Evolutionary conservation across 75 land plant species (phyloP).

Genomic region (Pinus taeda): DNA sequence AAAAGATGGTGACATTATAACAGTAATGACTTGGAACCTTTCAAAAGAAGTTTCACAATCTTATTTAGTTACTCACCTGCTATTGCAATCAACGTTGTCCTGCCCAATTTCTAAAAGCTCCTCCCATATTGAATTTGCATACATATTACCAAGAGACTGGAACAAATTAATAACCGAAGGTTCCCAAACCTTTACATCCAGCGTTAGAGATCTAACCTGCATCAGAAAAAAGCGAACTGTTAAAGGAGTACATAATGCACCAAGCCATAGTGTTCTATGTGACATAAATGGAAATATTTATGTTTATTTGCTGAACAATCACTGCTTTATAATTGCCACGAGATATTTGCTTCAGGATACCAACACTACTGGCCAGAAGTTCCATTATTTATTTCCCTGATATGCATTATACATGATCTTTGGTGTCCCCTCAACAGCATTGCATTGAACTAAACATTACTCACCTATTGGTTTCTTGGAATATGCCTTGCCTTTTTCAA

Average conservation of each 20-base stretch:
- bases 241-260: neutral
- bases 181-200: conserved; percentile 98
- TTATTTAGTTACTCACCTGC: conserved; percentile 6
- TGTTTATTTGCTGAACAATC: neutral
- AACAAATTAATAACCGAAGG: conserved; percentile 74
- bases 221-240: conserved; percentile 6
- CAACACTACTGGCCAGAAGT: neutral
- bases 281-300: neutral
- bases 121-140: conserved; percentile 93
- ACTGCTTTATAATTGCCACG: neutral
- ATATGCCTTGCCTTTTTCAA: neutral
- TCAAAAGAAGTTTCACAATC: neutral
- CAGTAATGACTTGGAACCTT: neutral
- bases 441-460: neutral
- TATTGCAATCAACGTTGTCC: conserved; percentile 19
- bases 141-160: conserved; percentile 69
- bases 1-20: conserved; percentile 10
- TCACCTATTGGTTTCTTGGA: neutral
- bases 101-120: conserved; percentile 30
- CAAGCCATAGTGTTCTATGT: conserved; percentile 2
- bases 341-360: neutral
- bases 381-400: neutral
- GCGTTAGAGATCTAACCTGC: conserved; percentile 91
- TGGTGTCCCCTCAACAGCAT: neutral
- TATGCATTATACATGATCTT: neutral